Percentiles rank a stretch among this genome's conserved stretches.
Evolutionary conservation across 2,329 filamentous ascomycete genomes (phyloP).

Genomic region (Calonectria crousiana): DNA sequence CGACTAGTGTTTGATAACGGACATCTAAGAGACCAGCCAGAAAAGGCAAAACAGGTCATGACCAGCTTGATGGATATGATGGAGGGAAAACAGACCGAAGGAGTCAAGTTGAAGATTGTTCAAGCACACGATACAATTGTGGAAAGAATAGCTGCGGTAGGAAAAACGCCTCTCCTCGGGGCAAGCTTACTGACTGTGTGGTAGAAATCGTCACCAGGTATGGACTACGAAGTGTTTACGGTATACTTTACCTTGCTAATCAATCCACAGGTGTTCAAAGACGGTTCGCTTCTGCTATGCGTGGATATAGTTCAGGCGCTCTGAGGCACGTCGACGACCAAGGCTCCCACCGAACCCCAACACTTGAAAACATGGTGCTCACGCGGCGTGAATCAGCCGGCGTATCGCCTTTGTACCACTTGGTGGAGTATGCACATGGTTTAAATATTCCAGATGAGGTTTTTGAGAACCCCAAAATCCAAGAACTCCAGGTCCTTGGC

Average conservation of each 20-base stretch:
- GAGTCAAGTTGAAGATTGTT: not conserved
- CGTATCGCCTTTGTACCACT: not conserved
- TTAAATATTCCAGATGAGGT: not conserved
- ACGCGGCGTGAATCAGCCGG: not conserved
- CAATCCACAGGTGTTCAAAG: not conserved
- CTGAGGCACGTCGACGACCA: not conserved
- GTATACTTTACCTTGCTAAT: not conserved
- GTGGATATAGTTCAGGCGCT: not conserved
- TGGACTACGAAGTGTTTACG: not conserved
- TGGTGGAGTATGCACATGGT: not conserved
- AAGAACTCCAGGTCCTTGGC: not conserved
- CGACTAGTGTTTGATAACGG: slow-evolving; percentile 2
- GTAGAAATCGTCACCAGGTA: not conserved
- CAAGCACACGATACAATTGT: not conserved
- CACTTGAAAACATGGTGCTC: not conserved
- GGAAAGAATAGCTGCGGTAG: not conserved
- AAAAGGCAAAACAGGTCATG: not conserved
- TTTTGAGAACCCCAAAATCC: not conserved
- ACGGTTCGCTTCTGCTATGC: not conserved
- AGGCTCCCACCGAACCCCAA: not conserved
- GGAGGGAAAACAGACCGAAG: not conserved
- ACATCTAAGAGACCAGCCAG: not conserved
- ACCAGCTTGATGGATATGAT: not conserved
- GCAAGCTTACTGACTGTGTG: not conserved
- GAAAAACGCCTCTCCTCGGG: not conserved